Base-by-base conservation (phyloP, 805 yeast species). In the Jamesozyma piceae region DNA sequence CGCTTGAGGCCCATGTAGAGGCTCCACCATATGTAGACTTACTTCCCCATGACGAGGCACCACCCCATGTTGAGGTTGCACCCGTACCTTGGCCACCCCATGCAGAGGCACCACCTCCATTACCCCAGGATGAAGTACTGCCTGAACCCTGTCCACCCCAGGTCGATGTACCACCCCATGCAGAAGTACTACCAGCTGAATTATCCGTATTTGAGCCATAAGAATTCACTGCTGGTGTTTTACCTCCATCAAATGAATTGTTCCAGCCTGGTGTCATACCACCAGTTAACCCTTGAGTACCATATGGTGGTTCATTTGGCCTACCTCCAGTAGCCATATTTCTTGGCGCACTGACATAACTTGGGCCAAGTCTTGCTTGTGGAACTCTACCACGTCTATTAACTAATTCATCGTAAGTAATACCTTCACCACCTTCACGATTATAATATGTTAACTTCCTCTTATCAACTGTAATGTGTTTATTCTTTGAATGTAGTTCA, bases 401-500 rank as follows among this genome's bases (percentile, higher is more conserved):
- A 41, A 86, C 72, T 52, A 85, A 82, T 49, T 87, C 84, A 52
- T 82, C 81, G 59, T 85, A 87, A 17, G 95, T 82, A 34, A 82
- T 71, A 44, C 86, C 73, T 49, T 72, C 78, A 37, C 87, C 87
- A 40, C 75, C 67, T 43, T 77, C 67, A 48, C 61, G 79, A 38
- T 82, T 75, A 43, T 74, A 75, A 54, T 87, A 90, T 49, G 86
- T 74, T 54, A 92, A 71, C 57, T 81, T 85, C 28, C 75, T 72
- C 57, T 89, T 89, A 53, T 79, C 81, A 28, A 92, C 84, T 45
- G 90, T 85, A 47, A 89, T 78, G 46, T 83, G 84, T 62, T 90
- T 92, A 58, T 81, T 80, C 51, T 89, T 89, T 22, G 96, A 85
- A 63, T 92, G 97, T 49, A 92, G 73, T 66, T 92, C 98, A 35